Evolutionary conservation across 2,329 filamentous ascomycete species (phyloP).

Genomic region (Colletotrichum somersetense): DNA sequence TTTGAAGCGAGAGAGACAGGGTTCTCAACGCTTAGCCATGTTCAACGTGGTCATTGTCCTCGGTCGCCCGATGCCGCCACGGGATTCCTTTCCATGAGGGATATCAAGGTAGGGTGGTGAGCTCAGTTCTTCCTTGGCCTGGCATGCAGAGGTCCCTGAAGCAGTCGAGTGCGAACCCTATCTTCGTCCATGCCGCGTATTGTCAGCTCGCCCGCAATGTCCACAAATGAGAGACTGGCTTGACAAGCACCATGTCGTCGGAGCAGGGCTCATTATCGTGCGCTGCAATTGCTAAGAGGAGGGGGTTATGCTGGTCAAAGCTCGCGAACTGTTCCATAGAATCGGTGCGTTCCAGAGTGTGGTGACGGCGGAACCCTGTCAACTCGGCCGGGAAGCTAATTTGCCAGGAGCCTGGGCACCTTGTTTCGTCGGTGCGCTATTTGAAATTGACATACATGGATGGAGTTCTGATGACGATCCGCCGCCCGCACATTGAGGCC

Average conservation of each 20-base stretch:
- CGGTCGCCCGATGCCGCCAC: conserved; percentile 3
- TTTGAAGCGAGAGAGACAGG: conserved; percentile 25
- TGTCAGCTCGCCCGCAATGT: conserved; percentile 10
- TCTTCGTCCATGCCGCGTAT: conserved; percentile 13
- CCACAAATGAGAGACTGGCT: conserved; percentile 24
- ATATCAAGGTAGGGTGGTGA: conserved; percentile 16
- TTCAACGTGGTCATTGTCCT: conserved; percentile 10
- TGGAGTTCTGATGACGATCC: neutral
- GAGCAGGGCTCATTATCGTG: conserved; percentile 14
- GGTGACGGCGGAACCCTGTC: conserved; percentile 17
- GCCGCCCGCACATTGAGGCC: conserved; percentile 7
- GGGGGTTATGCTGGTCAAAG: conserved; percentile 29
- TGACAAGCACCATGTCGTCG: conserved; percentile 19
- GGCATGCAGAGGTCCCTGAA: conserved; percentile 12
- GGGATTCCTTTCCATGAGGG: conserved; percentile 15
- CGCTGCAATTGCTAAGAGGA: conserved; percentile 36
- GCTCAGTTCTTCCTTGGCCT: conserved; percentile 9
- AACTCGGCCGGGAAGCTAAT: neutral
- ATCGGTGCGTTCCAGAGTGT: neutral
- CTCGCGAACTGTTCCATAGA: conserved; percentile 37
- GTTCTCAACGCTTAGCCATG: conserved; percentile 31
- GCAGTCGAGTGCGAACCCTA: neutral
- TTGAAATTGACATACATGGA: neutral
- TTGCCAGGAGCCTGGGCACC: conserved; percentile 5
- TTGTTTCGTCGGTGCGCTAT: neutral